phyloP scores from a whole-genome alignment of 176 grass and related monocot species.

The Poa pratensis region DNA sequence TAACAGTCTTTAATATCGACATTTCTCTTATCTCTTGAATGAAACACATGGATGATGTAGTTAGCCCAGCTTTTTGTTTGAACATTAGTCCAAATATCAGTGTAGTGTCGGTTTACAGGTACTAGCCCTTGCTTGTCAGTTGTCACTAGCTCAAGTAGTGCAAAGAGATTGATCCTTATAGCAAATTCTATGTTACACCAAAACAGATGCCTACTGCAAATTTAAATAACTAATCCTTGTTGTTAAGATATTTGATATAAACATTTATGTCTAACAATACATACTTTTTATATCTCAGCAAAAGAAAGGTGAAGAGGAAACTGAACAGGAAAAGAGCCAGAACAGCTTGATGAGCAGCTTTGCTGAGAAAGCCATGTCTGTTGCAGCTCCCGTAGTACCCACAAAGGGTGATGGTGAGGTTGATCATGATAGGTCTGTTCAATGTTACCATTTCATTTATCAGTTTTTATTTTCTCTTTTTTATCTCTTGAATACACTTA shows the following conservation, averaged over 20 bases:
- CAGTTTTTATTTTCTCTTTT: background rate
- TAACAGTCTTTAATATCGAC: slow-evolving; percentile 12
- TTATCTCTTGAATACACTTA: slow-evolving; percentile 24
- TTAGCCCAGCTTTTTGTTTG: background rate
- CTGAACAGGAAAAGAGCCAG: slow-evolving; percentile 61
- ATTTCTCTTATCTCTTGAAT: slow-evolving; percentile 17
- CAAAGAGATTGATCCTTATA: background rate
- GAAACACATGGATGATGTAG: background rate
- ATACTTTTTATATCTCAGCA: slow-evolving; percentile 39
- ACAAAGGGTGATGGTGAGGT: slow-evolving; percentile 79
- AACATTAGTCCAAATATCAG: slow-evolving; percentile 20
- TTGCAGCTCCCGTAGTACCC: slow-evolving; percentile 87
- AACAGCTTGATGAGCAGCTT: slow-evolving; percentile 73
- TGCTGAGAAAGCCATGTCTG: slow-evolving; percentile 95
- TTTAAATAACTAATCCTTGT: background rate
- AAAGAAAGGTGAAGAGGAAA: slow-evolving; percentile 55
- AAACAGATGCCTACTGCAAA: background rate
- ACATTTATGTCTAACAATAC: background rate
- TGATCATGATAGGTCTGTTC: slow-evolving; percentile 86
- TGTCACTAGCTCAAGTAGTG: slow-evolving; percentile 7
- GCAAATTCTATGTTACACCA: background rate
- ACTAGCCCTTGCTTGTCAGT: background rate
- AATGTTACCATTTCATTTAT: slow-evolving; percentile 29
- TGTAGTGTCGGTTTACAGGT: slow-evolving; percentile 22
- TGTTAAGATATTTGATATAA: slow-evolving; percentile 12